A percentile compares a stretch with the other conserved stretches of the same genome.
These are phyloP conservation scores for Cenchrus americanus DNA, from an alignment of 176 grass and related monocot species.

Conservation along the genomic window DNA sequence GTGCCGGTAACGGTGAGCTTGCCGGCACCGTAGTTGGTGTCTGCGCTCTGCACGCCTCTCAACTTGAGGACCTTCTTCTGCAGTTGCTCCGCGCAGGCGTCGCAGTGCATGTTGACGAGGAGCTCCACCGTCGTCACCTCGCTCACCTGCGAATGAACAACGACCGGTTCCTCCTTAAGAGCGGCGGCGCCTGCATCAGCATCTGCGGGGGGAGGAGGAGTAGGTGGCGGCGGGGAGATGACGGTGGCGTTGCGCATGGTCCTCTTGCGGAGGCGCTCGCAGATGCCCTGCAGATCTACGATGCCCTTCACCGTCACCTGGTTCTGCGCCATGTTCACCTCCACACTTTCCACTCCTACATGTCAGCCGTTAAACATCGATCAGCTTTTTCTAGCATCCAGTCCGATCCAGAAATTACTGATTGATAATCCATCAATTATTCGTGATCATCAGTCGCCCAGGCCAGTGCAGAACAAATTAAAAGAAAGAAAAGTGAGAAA, in stretches of 20 bases:
- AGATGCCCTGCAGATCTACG: constrained; percentile 75
- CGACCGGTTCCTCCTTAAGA: constrained; percentile 21
- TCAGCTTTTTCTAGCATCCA: background rate
- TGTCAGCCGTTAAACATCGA: background rate
- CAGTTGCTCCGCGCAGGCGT: constrained; percentile 79
- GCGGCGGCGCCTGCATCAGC: background rate
- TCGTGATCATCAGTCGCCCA: background rate
- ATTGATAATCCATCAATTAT: background rate
- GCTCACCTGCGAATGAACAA: constrained; percentile 48
- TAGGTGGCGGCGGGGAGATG: constrained; percentile 57
- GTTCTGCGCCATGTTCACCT: constrained; percentile 72
- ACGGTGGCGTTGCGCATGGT: constrained; percentile 62
- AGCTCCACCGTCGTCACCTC: constrained; percentile 64
- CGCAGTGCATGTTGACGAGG: constrained; percentile 87
- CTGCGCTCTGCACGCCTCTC: constrained; percentile 64
- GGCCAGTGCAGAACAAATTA: background rate
- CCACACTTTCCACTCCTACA: constrained; percentile 65
- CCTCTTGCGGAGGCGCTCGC: constrained; percentile 61
- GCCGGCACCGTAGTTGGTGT: constrained; percentile 52
- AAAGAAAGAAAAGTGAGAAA: background rate
- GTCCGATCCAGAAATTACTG: background rate
- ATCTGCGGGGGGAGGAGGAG: constrained; percentile 20
- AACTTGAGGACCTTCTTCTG: constrained; percentile 70
- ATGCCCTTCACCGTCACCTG: constrained; percentile 72
- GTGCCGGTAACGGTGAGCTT: constrained; percentile 69